Evolutionary conservation across 179 eudicot genomes (phyloP).

Genomic region (Vitellaria paradoxa): DNA sequence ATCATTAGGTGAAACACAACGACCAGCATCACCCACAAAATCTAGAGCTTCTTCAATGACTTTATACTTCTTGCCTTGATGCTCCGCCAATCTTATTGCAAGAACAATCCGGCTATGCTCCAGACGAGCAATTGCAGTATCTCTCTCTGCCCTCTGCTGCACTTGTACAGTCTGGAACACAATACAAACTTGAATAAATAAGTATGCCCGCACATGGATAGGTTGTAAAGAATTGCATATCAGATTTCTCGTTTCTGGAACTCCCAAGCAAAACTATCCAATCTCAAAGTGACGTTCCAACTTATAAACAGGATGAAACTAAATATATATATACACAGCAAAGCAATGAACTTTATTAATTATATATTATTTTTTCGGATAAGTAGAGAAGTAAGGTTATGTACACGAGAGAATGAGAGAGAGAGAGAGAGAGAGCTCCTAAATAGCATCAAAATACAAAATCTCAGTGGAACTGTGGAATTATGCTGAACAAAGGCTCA

Average conservation of each 20-base stretch:
- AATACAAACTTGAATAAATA: neutral
- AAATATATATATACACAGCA: neutral
- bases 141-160: constrained; percentile 91
- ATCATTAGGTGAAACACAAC: constrained; percentile 44
- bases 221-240: neutral
- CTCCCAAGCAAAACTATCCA: neutral
- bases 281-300: neutral
- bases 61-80: constrained; percentile 73
- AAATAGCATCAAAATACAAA: too few species aligned
- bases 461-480: too few species aligned
- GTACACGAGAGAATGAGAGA: too few species aligned
- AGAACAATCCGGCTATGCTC: constrained; percentile 84
- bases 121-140: constrained; percentile 80
- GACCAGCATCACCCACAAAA: constrained; percentile 61
- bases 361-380: too few species aligned
- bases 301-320: neutral
- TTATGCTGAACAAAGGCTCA: too few species aligned
- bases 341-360: neutral
- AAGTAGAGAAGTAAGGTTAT: too few species aligned
- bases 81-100: constrained; percentile 79
- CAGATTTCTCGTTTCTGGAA: neutral
- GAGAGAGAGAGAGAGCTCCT: too few species aligned
- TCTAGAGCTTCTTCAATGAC: constrained; percentile 88
- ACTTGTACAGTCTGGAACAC: constrained; percentile 60
- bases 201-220: neutral